Percentiles rank a stretch among this genome's conserved stretches.
phyloP scores from a whole-genome alignment of 345 rosid species.

The Linum tenue region DNA sequence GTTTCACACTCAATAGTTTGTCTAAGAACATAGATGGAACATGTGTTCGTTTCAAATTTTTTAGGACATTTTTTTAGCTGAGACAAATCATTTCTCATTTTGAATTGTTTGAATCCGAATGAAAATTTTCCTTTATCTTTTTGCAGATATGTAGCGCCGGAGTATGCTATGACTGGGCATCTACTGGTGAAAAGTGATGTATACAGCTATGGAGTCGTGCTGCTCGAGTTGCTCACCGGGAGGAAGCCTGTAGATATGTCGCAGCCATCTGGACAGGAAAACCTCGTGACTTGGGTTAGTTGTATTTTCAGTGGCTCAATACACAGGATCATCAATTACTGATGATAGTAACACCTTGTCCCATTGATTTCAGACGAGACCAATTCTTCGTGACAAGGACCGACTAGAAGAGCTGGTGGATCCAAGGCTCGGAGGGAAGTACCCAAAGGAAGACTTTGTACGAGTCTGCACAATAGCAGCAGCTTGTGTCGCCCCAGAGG shows the following conservation, averaged over 20 bases:
- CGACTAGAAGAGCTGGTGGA: constrained; percentile 83
- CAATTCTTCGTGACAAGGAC: constrained; percentile 90
- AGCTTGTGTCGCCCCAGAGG: constrained; percentile 95
- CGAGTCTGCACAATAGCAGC: constrained; percentile 97
- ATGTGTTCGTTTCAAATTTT: too few species aligned
- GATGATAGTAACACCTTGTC: neutral
- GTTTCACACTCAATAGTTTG: too few species aligned
- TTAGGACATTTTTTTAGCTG: too few species aligned
- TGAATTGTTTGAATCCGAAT: too few species aligned
- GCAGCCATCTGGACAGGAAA: constrained; percentile 96
- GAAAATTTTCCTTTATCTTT: constrained; percentile 5
- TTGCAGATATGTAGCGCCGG: constrained; percentile 93
- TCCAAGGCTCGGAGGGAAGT: constrained; percentile 63
- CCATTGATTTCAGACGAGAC: constrained; percentile 66
- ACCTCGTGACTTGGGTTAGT: constrained; percentile 96
- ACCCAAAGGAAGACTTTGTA: constrained; percentile 83
- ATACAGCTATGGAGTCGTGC: constrained; percentile 97
- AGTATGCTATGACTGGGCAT: constrained; percentile 99
- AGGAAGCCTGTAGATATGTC: constrained; percentile 97
- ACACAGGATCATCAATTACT: too few species aligned
- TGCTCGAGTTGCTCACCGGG: constrained; percentile 90
- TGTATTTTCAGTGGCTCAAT: constrained; percentile 22
- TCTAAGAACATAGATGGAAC: neutral
- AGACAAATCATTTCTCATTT: too few species aligned
- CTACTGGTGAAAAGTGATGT: constrained; percentile 94